These are phyloP conservation scores for Keithomyces neogunnii DNA, from an alignment of 2,329 filamentous ascomycete genomes.

Conservation along the genomic window DNA sequence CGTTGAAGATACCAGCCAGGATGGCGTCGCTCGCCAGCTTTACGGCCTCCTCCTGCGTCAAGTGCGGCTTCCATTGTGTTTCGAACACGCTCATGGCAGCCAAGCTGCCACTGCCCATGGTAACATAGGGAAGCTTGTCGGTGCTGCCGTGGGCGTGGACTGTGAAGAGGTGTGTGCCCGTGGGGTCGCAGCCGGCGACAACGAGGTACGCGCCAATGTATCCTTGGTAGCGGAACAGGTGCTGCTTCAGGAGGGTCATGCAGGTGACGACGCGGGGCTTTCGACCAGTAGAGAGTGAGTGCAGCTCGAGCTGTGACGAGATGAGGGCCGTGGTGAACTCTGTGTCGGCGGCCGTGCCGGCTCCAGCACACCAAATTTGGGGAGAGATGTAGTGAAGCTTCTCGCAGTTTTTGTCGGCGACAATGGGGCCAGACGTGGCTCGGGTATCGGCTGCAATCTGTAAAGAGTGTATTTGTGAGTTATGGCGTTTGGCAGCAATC, in stretches of 20 bases:
- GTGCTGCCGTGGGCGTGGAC: conserved; percentile 97
- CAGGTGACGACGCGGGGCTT: conserved; percentile 96
- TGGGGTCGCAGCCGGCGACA: conserved; percentile 92
- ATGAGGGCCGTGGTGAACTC: conserved; percentile 99
- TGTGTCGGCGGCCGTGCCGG: conserved; percentile 94
- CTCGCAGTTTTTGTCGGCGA: conserved; percentile 99
- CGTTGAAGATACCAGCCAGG: conserved; percentile 96
- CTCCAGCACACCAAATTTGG: conserved; percentile 98
- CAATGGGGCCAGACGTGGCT: conserved; percentile 94
- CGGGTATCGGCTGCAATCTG: conserved; percentile 96
- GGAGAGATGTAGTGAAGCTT: conserved; percentile 98
- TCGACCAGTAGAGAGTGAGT: conserved; percentile 91
- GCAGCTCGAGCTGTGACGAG: conserved; percentile 96
- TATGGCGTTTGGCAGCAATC: background rate
- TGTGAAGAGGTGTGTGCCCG: conserved; percentile 90
- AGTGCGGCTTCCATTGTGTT: conserved; percentile 78
- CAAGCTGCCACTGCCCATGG: conserved; percentile 93
- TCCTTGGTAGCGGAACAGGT: conserved; percentile 97
- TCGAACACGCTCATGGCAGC: conserved; percentile 98
- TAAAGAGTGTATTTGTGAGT: background rate
- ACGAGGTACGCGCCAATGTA: conserved; percentile 97
- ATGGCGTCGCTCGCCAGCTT: conserved; percentile 80
- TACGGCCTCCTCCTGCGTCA: conserved; percentile 75
- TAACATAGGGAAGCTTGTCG: conserved; percentile 98
- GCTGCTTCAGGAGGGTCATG: conserved; percentile 99